These are phyloP conservation scores for Cryptosporidium xiaoi DNA, from an alignment of 169 alveolate species.

Conservation along the genomic window DNA sequence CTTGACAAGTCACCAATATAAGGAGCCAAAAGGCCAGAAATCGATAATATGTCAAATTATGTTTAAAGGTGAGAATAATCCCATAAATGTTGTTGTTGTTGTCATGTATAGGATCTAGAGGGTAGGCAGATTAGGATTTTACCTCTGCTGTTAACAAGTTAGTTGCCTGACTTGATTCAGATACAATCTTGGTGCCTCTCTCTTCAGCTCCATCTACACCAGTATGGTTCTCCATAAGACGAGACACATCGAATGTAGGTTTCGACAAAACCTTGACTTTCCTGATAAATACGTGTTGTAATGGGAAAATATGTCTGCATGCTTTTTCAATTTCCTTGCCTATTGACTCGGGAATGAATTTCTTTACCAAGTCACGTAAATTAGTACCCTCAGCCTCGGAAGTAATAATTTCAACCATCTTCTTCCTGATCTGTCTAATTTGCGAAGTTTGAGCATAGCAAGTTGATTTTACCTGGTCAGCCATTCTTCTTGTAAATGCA, in stretches of 20 bases:
- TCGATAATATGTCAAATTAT: too few species aligned
- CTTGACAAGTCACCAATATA: too few species aligned
- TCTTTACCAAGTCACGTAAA: conserved; percentile 94
- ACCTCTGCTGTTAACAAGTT: conserved; percentile 83
- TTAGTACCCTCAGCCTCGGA: conserved; percentile 93
- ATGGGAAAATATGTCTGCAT: conserved; percentile 95
- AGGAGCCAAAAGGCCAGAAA: too few species aligned
- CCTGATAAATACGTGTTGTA: conserved; percentile 95
- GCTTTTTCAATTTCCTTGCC: conserved; percentile 96
- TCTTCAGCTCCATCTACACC: conserved; percentile 87
- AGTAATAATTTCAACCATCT: conserved; percentile 95
- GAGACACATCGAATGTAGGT: conserved; percentile 93
- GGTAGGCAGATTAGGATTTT: conserved; percentile 46
- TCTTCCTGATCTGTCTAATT: conserved; percentile 94
- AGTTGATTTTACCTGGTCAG: conserved; percentile 94
- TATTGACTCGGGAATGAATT: conserved; percentile 94
- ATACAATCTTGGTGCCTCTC: conserved; percentile 81
- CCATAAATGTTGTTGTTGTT: too few species aligned
- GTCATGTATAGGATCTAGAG: not conserved
- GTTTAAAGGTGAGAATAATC: too few species aligned
- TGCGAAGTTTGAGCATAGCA: conserved; percentile 96
- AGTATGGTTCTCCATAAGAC: conserved; percentile 88
- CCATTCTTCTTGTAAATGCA: conserved; percentile 95
- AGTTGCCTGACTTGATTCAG: conserved; percentile 83
- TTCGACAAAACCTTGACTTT: conserved; percentile 97